Base-by-base conservation (phyloP, 768 basidiomycete genomes). In the Artomyces pyxidatus region DNA sequence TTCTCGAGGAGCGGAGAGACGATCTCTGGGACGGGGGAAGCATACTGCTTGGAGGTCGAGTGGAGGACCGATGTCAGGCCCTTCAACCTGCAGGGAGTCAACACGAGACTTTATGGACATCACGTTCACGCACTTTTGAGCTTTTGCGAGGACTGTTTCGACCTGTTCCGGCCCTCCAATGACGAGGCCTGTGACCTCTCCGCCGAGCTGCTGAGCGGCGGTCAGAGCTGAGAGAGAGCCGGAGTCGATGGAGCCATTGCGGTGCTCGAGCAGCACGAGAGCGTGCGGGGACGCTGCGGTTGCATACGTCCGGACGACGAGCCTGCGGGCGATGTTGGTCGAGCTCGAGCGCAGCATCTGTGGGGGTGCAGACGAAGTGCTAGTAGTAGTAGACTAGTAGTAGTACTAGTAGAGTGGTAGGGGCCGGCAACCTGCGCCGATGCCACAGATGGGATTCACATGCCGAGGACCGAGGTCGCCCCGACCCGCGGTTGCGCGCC, bases 211-310 rank as follows among this genome's bases (percentile, higher is more conserved):
- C 49, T 78, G 71, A 1, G 94, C 96, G 37, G 96, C 96, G 1
- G 93, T 90, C 54, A 99, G 69, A 22, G 96, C 95, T 28, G 88
- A 93, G 49, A 97, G 74, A 12, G 88, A 88, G 12, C 81, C 84
- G 1, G 91, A 77, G 50, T 93, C 89, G 54, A 98, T 76, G 50
- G 78, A 73, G 30, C 91, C 91, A 42, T 78, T 73, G 40, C 80
- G 77, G 62, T 97, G 92, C 65, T 97, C 95, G 41, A 97, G 73
- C 56, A 89, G 84, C n/a, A 96, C 83, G 4, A 96, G 78, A 1
- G 86, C 81, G 66, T 87, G 83, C 0, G 86, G 81, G 27, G 80
- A 70, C 4, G 74, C 49, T 21, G 75, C 65, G 3, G 83, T 77
- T 4, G 85, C 77, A 62, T 87, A 88, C 5, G 71, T 62, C 50